Evolutionary conservation across 371 early-diverging fungal species (phyloP).

Genomic region (Parasitella parasitica): DNA sequence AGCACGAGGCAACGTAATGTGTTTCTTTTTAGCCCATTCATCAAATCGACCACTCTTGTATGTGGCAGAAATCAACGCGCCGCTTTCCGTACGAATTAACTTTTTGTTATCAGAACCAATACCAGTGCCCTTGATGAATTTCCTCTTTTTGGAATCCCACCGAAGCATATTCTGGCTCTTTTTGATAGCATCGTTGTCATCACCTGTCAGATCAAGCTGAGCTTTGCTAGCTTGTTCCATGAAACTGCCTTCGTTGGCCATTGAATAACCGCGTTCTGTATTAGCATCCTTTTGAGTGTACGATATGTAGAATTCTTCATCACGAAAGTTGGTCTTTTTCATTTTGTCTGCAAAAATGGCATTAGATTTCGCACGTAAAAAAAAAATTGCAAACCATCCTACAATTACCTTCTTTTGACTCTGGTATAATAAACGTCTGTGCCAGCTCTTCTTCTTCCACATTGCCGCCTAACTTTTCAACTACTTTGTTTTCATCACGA

Average conservation of each 20-base stretch:
- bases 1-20: slow-evolving; percentile 72
- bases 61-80: slow-evolving; percentile 85
- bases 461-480: slow-evolving; percentile 36
- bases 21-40: slow-evolving; percentile 89
- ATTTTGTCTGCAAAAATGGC: slow-evolving; percentile 4
- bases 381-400: neutral
- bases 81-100: slow-evolving; percentile 89
- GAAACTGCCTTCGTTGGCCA: slow-evolving; percentile 75
- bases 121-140: slow-evolving; percentile 79
- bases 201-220: slow-evolving; percentile 79
- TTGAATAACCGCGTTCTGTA: slow-evolving; percentile 90
- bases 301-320: slow-evolving; percentile 89
- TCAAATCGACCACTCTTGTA: slow-evolving; percentile 86
- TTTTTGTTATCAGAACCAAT: slow-evolving; percentile 97
- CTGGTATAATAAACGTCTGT: slow-evolving; percentile 49
- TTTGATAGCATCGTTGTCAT: slow-evolving; percentile 71
- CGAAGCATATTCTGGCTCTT: slow-evolving; percentile 60
- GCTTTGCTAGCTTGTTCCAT: slow-evolving; percentile 80
- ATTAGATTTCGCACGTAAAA: neutral
- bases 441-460: slow-evolving; percentile 57
- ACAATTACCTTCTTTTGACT: slow-evolving; percentile 18
- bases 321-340: slow-evolving; percentile 54
- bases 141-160: slow-evolving; percentile 96
- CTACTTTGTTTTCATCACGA: slow-evolving; percentile 23
- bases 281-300: slow-evolving; percentile 84